A percentile compares a stretch with the other conserved stretches of the same genome.
Conservation (phyloP, 495 filamentous ascomycete species). For the Penicillium crystallinum region DNA sequence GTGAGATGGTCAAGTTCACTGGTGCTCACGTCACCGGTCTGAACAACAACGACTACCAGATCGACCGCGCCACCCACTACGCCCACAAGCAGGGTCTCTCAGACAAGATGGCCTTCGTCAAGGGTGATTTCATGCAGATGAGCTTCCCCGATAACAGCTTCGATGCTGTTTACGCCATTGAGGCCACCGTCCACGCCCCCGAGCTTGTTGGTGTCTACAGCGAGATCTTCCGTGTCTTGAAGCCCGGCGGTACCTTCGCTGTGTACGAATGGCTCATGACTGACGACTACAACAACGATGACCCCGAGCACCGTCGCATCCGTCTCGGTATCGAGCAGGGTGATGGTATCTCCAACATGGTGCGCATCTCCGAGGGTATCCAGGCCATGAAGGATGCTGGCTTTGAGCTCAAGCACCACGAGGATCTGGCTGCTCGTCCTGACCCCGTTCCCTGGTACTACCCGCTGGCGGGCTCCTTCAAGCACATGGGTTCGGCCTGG, state of each 20-base stretch:
- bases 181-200: slow-evolving; percentile 94
- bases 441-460: slow-evolving; percentile 92
- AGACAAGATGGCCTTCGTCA: slow-evolving; percentile 79
- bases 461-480: slow-evolving; percentile 76
- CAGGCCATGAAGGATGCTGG: slow-evolving; percentile 83
- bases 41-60: slow-evolving; percentile 99
- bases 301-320: slow-evolving; percentile 82
- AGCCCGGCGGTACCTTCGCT: slow-evolving; percentile 93
- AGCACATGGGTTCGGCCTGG: slow-evolving; percentile 71
- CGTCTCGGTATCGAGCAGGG: slow-evolving; percentile 95
- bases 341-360: slow-evolving; percentile 98
- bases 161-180: slow-evolving; percentile 96
- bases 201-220: slow-evolving; percentile 90
- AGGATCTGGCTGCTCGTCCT: slow-evolving; percentile 80
- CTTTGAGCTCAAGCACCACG: slow-evolving; percentile 78
- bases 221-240: slow-evolving; percentile 91
- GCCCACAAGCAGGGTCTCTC: slow-evolving; percentile 75
- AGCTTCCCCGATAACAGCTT: slow-evolving; percentile 86
- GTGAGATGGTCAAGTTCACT: slow-evolving; percentile 94
- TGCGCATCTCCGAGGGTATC: slow-evolving; percentile 77
- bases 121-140: slow-evolving; percentile 99
- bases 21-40: slow-evolving; percentile 84
- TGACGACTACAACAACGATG: slow-evolving; percentile 85
- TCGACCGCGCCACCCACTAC: slow-evolving; percentile 86
- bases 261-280: slow-evolving; percentile 99